Evolutionary conservation across 2,329 filamentous ascomycete genomes (phyloP).

Genomic region (Diaporthe sp.): DNA sequence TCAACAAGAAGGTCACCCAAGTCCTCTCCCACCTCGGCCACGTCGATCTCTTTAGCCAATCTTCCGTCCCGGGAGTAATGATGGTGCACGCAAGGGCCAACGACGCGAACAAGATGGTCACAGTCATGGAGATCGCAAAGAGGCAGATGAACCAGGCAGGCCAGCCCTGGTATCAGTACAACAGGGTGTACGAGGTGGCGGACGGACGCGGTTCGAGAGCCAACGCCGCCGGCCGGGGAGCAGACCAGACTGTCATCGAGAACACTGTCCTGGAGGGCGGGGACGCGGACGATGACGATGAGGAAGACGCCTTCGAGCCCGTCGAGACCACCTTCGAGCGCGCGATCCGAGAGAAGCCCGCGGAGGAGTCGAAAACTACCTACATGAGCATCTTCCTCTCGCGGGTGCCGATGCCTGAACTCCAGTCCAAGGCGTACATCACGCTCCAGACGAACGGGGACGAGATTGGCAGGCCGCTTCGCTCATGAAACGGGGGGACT

Average conservation of each 20-base stretch:
- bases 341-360: constrained; percentile 60
- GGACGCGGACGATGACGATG: constrained; percentile 49
- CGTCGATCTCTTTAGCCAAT: constrained; percentile 45
- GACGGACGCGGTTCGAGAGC: constrained; percentile 43
- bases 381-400: constrained; percentile 74
- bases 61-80: constrained; percentile 52
- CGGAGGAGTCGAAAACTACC: constrained; percentile 59
- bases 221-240: neutral
- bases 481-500: neutral
- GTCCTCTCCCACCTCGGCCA: constrained; percentile 60
- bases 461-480: constrained; percentile 42
- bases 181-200: constrained; percentile 65
- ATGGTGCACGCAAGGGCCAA: constrained; percentile 65
- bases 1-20: constrained; percentile 66
- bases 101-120: constrained; percentile 75
- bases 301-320: constrained; percentile 67
- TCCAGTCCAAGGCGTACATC: constrained; percentile 63
- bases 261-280: constrained; percentile 56
- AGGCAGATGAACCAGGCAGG: constrained; percentile 63
- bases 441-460: constrained; percentile 61
- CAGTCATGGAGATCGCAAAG: constrained; percentile 76
- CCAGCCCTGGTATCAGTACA: constrained; percentile 69
- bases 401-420: constrained; percentile 64
- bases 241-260: constrained; percentile 51
- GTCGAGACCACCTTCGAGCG: constrained; percentile 70